A percentile compares a stretch with the other conserved stretches of the same genome.
Evolutionary conservation across 345 rosid species (phyloP).

Genomic region (Eucalyptus coolabah): DNA sequence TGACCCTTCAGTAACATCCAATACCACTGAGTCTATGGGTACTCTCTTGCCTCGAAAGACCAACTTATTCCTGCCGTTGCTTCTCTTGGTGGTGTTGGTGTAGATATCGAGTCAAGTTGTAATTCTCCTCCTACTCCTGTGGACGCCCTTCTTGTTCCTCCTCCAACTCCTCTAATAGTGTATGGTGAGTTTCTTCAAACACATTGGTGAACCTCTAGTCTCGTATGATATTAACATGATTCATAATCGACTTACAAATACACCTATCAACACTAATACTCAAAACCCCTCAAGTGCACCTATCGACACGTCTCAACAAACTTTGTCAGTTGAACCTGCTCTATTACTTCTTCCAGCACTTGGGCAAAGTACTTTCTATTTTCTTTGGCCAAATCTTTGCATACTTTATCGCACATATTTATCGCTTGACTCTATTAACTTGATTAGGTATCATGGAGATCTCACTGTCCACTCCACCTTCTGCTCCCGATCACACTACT

Average conservation of each 20-base stretch:
- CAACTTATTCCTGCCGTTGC: no score
- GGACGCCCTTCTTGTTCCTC: not conserved
- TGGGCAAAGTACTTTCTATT: not conserved
- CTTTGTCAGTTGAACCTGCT: not conserved
- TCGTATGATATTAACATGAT: not conserved
- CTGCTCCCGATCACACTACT: not conserved
- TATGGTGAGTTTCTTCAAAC: not conserved
- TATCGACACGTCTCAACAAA: not conserved
- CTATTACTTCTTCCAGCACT: not conserved
- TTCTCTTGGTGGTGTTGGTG: not conserved
- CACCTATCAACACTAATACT: not conserved
- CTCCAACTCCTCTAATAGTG: not conserved
- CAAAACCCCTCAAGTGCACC: not conserved
- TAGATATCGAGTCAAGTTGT: not conserved
- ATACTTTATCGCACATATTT: no score
- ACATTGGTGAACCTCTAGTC: no score
- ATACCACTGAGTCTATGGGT: no score
- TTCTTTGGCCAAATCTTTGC: not conserved
- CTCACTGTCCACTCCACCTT: not conserved
- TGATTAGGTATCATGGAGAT: not conserved
- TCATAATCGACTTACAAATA: not conserved
- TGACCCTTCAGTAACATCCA: no score
- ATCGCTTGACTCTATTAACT: no score
- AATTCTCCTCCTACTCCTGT: not conserved
- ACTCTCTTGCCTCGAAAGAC: no score